Conservation (phyloP, 2,329 filamentous ascomycete species). For the Calonectria crousiana region DNA sequence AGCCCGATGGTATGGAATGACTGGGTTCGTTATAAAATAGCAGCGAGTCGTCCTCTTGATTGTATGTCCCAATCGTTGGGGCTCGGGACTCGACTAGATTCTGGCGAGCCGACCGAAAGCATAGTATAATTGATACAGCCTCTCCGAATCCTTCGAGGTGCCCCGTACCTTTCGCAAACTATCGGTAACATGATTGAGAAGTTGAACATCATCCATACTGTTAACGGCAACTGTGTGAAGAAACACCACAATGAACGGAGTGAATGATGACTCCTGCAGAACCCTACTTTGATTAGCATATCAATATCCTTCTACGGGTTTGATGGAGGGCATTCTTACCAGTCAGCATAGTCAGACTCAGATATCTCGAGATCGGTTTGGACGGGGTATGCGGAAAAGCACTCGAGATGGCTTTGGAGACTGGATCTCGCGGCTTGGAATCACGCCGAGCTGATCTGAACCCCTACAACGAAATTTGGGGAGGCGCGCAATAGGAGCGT, state of each 20-base stretch:
- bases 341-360: slow-evolving; percentile 36
- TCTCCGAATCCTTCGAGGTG: slow-evolving; percentile 28
- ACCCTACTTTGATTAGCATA: slow-evolving; percentile 26
- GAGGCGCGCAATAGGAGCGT: slow-evolving; percentile 32
- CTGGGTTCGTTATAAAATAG: neutral
- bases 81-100: slow-evolving; percentile 30
- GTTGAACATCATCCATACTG: slow-evolving; percentile 10
- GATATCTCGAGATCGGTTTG: slow-evolving; percentile 15
- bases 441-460: slow-evolving; percentile 30
- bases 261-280: slow-evolving; percentile 38
- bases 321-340: slow-evolving; percentile 17
- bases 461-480: slow-evolving; percentile 15
- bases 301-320: neutral
- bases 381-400: slow-evolving; percentile 30
- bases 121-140: slow-evolving; percentile 33
- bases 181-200: slow-evolving; percentile 31
- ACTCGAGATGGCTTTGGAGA: slow-evolving; percentile 29
- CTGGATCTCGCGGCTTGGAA: slow-evolving; percentile 32
- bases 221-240: slow-evolving; percentile 31
- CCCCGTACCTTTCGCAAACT: slow-evolving; percentile 26
- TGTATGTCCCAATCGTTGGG: neutral
- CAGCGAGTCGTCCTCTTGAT: neutral
- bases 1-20: neutral
- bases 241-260: slow-evolving; percentile 36
- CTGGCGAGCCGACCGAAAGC: slow-evolving; percentile 30